Percentiles rank a stretch among this genome's conserved stretches.
Evolutionary conservation across 2,329 filamentous ascomycete genomes (phyloP).

Genomic region (Waltergamsia citrina): DNA sequence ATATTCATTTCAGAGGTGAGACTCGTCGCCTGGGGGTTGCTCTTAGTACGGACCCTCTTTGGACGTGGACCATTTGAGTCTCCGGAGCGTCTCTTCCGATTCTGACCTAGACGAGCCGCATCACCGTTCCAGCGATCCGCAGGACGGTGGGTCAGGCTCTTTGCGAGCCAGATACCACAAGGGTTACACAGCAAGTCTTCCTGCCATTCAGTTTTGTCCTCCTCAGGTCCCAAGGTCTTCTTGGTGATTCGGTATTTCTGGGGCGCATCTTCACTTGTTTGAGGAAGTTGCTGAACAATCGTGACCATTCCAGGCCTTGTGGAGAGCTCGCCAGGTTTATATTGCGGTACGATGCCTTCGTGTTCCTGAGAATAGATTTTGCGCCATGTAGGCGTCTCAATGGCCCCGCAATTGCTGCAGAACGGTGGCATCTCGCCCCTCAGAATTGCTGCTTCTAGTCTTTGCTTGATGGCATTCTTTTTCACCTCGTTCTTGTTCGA

Average conservation of each 20-base stretch:
- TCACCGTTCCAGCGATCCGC: slow-evolving; percentile 72
- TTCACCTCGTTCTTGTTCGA: slow-evolving; percentile 56
- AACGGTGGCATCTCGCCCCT: slow-evolving; percentile 79
- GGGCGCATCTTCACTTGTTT: slow-evolving; percentile 52
- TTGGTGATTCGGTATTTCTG: slow-evolving; percentile 67
- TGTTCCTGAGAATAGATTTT: slow-evolving; percentile 79
- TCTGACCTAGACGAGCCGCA: slow-evolving; percentile 39
- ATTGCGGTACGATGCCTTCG: slow-evolving; percentile 53
- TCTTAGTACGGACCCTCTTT: slow-evolving; percentile 41
- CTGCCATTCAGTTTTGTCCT: slow-evolving; percentile 59
- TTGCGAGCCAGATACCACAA: slow-evolving; percentile 90
- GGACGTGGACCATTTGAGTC: slow-evolving; percentile 25
- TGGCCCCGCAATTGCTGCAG: slow-evolving; percentile 87
- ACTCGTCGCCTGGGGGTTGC: slow-evolving; percentile 30
- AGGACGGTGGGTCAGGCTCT: slow-evolving; percentile 78
- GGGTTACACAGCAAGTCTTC: slow-evolving; percentile 83
- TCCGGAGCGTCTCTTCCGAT: slow-evolving; percentile 36
- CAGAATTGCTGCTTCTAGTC: slow-evolving; percentile 54
- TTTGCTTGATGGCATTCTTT: slow-evolving; percentile 51
- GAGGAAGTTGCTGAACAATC: slow-evolving; percentile 59
- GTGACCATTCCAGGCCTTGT: slow-evolving; percentile 66
- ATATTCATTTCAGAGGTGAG: slow-evolving; percentile 45
- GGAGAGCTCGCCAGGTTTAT: slow-evolving; percentile 51
- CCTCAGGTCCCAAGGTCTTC: slow-evolving; percentile 54
- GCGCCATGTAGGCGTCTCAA: slow-evolving; percentile 94